Conservation (phyloP, 2,329 filamentous ascomycete species). For the Colletotrichum coccodes region DNA sequence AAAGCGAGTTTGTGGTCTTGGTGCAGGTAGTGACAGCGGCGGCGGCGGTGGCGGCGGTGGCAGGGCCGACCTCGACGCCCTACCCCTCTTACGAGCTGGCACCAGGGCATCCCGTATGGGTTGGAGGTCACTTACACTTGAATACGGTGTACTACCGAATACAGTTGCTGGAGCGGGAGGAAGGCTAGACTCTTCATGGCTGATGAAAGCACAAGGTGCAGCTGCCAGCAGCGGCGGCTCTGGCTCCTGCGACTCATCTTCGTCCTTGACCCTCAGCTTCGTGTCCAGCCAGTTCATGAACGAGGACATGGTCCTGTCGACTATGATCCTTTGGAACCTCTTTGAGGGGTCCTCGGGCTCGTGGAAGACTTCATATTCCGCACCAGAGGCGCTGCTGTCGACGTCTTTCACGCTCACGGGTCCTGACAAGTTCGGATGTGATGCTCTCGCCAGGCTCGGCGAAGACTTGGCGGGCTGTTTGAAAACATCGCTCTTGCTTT, state of each 20-base stretch:
- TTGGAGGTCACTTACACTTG: neutral
- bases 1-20: neutral
- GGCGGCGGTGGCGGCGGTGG: neutral
- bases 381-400: neutral
- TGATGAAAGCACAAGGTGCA: rapidly evolving
- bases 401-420: neutral
- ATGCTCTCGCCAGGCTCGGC: neutral
- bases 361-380: neutral
- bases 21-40: neutral
- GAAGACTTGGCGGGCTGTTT: no score
- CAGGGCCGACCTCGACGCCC: neutral
- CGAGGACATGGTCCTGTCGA: constrained; percentile 20
- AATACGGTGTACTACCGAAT: no score
- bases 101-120: neutral
- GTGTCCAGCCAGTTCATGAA: constrained; percentile 28
- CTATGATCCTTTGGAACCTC: constrained; percentile 1
- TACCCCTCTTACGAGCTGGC: neutral
- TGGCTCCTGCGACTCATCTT: neutral
- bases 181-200: neutral
- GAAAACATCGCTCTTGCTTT: neutral
- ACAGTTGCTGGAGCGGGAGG: neutral
- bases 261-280: neutral
- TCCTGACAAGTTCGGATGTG: neutral
- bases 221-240: neutral
- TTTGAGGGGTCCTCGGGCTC: neutral